phyloP scores from a whole-genome alignment of 257 asterid species.

The Solanum medicagineum region DNA sequence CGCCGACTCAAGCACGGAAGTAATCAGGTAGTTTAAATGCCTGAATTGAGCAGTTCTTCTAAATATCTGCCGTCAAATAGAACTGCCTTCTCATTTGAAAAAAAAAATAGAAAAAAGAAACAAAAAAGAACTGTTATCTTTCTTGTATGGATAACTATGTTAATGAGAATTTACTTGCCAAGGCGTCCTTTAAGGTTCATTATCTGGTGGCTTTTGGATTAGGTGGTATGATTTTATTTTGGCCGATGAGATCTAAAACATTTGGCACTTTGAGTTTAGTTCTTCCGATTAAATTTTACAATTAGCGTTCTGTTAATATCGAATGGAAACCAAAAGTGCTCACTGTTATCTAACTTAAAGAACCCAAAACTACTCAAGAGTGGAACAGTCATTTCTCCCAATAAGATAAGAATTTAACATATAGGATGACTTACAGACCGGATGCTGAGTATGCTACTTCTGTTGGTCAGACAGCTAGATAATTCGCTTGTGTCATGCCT shows the following conservation, averaged over 20 bases:
- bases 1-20: conserved; percentile 94
- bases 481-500: neutral
- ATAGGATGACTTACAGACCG: too few relatives aligned
- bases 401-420: too few relatives aligned
- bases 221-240: neutral
- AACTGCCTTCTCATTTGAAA: neutral
- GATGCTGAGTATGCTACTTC: too few relatives aligned
- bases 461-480: neutral
- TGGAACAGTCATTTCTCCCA: too few relatives aligned
- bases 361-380: too few relatives aligned
- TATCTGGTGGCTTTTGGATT: neutral
- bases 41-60: neutral
- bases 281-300: too few relatives aligned
- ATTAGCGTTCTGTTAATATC: too few relatives aligned
- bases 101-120: neutral
- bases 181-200: neutral
- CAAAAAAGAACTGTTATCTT: neutral
- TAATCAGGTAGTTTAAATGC: conserved; percentile 61
- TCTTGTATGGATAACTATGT: neutral
- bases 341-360: too few relatives aligned
- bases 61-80: neutral
- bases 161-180: neutral
- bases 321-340: too few relatives aligned
- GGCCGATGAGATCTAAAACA: neutral
- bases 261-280: neutral